These are phyloP conservation scores for Cladosporium sp. DNA, from an alignment of 2,329 filamentous ascomycete species.

Conservation along the genomic window DNA sequence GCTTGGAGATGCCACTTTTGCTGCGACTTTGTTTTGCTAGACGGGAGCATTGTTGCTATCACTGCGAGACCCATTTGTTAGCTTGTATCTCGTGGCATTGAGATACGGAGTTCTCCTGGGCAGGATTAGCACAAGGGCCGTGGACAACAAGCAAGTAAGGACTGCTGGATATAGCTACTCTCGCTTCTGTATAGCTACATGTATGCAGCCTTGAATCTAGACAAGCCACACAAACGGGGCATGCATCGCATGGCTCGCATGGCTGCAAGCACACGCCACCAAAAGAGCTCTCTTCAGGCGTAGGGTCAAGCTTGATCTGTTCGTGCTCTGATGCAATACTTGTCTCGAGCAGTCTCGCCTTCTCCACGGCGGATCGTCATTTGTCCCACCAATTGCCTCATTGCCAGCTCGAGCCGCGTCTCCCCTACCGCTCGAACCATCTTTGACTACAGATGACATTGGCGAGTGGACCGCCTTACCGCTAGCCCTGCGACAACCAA, in stretches of 20 bases:
- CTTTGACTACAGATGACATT: not conserved
- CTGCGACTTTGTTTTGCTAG: too few species aligned
- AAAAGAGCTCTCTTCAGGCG: not conserved
- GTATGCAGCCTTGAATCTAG: too few species aligned
- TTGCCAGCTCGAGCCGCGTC: not conserved
- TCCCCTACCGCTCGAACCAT: not conserved
- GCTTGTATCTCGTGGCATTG: too few species aligned
- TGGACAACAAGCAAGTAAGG: too few species aligned
- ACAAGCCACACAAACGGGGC: too few species aligned
- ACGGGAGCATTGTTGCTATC: too few species aligned
- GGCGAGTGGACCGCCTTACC: not conserved
- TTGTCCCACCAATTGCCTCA: slow-evolving; percentile 4
- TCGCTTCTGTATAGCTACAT: too few species aligned
- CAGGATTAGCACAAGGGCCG: too few species aligned
- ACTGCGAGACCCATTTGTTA: too few species aligned
- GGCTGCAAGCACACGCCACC: not conserved
- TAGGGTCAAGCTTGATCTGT: not conserved
- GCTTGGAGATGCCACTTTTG: too few species aligned
- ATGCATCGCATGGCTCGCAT: not conserved
- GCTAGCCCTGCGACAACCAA: not conserved
- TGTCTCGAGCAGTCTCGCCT: not conserved
- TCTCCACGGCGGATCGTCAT: slow-evolving; percentile 1
- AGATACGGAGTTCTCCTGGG: too few species aligned
- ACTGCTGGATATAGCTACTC: too few species aligned
- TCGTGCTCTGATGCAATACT: slow-evolving; percentile 2